Evolutionary conservation across 306 rosid genomes (phyloP).

Genomic region (Dalbergia cochinchinensis): DNA sequence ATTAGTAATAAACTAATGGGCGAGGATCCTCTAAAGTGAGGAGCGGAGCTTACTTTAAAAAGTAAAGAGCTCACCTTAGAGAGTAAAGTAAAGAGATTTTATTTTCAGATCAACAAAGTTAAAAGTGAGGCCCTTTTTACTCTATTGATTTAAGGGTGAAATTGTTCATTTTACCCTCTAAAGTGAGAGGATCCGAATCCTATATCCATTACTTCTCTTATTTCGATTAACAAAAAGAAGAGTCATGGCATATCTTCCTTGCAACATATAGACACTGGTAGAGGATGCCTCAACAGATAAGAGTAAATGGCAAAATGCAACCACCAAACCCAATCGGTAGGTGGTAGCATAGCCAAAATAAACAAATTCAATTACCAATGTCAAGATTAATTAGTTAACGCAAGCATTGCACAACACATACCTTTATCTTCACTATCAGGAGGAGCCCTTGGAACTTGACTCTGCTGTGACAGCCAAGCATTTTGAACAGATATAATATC

Average conservation of each 20-base stretch:
- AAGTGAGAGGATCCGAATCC: too few species aligned
- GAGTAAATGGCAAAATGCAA: neutral
- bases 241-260: neutral
- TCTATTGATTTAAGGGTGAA: too few species aligned
- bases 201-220: constrained; percentile 10
- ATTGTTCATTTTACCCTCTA: too few species aligned
- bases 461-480: constrained; percentile 81
- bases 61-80: too few species aligned
- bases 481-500: constrained; percentile 85
- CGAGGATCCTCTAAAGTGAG: too few species aligned
- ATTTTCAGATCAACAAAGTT: too few species aligned
- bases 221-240: constrained; percentile 17
- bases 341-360: neutral
- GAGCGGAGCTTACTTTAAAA: too few species aligned
- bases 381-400: too few species aligned
- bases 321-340: neutral
- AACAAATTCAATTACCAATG: neutral
- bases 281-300: constrained; percentile 1
- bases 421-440: constrained; percentile 78
- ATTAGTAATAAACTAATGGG: too few species aligned
- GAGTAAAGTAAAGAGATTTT: too few species aligned
- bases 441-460: constrained; percentile 63
- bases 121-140: too few species aligned
- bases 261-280: constrained; percentile 14
- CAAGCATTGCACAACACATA: constrained; percentile 33